Conservation (phyloP, 2,329 filamentous ascomycete species). For the Tolypocladium tropicale region DNA sequence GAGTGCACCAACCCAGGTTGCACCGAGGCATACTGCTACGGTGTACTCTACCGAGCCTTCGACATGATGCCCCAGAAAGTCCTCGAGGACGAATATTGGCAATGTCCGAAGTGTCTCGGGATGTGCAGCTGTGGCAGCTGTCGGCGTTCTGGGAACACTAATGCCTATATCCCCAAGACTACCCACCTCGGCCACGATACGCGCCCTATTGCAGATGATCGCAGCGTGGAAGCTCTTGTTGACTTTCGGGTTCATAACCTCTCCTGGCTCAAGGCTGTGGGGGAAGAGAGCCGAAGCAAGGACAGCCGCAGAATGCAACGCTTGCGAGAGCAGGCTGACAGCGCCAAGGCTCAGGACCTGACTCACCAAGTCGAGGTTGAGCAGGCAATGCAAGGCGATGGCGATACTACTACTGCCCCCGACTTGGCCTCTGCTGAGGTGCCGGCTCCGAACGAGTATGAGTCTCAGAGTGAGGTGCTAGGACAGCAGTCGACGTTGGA, state of each 20-base stretch:
- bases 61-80: conserved; percentile 78
- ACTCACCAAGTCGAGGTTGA: conserved; percentile 18
- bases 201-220: conserved; percentile 75
- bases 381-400: conserved; percentile 8
- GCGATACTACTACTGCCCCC: conserved; percentile 1
- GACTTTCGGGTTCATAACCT: conserved; percentile 88
- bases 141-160: conserved; percentile 53
- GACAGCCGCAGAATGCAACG: conserved; percentile 47
- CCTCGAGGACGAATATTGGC: conserved; percentile 74
- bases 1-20: conserved; percentile 64
- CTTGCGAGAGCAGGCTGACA: conserved; percentile 44
- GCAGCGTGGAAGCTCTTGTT: conserved; percentile 82
- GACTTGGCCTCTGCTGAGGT: neutral
- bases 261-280: conserved; percentile 59
- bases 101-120: conserved; percentile 75
- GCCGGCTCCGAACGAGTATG: conserved; percentile 12
- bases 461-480: conserved; percentile 22
- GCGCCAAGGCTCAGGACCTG: conserved; percentile 42
- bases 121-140: conserved; percentile 85
- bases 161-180: conserved; percentile 76
- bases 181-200: conserved; percentile 89
- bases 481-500: conserved; percentile 8
- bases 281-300: conserved; percentile 47
- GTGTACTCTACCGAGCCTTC: conserved; percentile 83
- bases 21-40: conserved; percentile 75